Evolutionary conservation across 2,329 filamentous ascomycete species (phyloP).

Genomic region (Pseudocercospora pini-densiflorae): DNA sequence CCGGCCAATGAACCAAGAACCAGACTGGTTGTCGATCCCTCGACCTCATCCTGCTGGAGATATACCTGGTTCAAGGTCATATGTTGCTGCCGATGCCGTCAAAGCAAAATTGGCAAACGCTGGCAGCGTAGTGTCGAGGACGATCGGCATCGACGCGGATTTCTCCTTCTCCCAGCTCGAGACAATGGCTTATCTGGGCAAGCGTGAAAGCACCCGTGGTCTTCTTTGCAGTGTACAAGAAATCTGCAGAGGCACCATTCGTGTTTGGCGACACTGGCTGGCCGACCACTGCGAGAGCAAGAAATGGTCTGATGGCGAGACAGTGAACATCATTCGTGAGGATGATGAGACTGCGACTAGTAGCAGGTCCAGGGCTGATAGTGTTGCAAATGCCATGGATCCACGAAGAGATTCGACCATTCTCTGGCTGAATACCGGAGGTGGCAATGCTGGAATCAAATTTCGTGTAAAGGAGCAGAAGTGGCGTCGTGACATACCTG

Average conservation of each 20-base stretch:
- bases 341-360: conserved; percentile 18
- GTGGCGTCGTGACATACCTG: conserved; percentile 51
- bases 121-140: conserved; percentile 56
- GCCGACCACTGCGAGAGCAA: conserved; percentile 48
- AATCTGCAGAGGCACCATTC: conserved; percentile 69
- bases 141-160: conserved; percentile 67
- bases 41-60: conserved; percentile 53
- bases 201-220: conserved; percentile 63
- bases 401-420: conserved; percentile 50
- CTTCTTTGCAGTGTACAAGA: conserved; percentile 68
- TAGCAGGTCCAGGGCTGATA: conserved; percentile 23
- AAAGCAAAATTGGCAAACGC: conserved; percentile 22
- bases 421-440: conserved; percentile 69
- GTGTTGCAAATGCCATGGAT: conserved; percentile 32
- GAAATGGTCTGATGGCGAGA: conserved; percentile 34
- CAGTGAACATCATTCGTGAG: conserved; percentile 32
- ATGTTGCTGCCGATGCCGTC: conserved; percentile 29
- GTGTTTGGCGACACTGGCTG: conserved; percentile 76
- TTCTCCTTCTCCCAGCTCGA: conserved; percentile 78
- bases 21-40: conserved; percentile 44
- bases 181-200: conserved; percentile 69
- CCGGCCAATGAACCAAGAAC: conserved; percentile 63
- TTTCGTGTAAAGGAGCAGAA: conserved; percentile 65
- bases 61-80: conserved; percentile 51
- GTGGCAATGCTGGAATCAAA: conserved; percentile 67